Evolutionary conservation across 208 protist species (phyloP), one percentile per base, ranked within the genome.

Genomic region (Blechomonas ayalai): DNA sequence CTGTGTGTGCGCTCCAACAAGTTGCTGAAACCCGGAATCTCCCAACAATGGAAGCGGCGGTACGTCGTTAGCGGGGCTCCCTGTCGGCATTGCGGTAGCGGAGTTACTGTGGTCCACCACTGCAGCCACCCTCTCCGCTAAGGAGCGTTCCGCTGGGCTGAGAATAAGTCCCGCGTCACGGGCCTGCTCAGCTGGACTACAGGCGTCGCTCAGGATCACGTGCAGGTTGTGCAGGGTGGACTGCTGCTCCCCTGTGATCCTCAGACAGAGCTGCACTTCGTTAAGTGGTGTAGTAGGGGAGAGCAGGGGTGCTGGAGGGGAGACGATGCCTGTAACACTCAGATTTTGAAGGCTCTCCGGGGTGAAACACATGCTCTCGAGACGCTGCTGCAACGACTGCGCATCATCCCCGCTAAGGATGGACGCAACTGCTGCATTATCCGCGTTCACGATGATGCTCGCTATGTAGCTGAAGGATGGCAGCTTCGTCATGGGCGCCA

Each of bases 401-500:
- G 16, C n/a, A 22, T 18, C 48, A 15, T 52, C 34, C 13, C 57
- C 49, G n/a, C 71, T 51, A 36, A 77, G 79, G 15, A 61, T 63
- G 8, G 15, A 39, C 8, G 38, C 49, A 15, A 83, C 41, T 29
- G 77, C 68, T 12, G 52, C 41, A 23, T 59, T 33, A 37, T 77
- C 73, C 15, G 58, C 58, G 40, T 78, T 62, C 2, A 63, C 71
- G 23, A 89, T 57, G 18, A 79, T 62, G 57, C 67, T 73, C 7
- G 65, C 56, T 13, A 83, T 62, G 25, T 59, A 65, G 37, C 54
- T 69, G 40, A 89, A 83, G 34, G 56, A 60, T 8, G 69, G 55
- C 19, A 74, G 58, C 44, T 47, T 55, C 15, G 64, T 74, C 37
- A 89, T 66, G 19, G 65, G 52, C 24, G 61, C 40, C 27, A 60